Percentiles rank a stretch among this genome's conserved stretches.
These are phyloP conservation scores for Paramecium biaurelia DNA, from an alignment of 73 alveolate genomes.

Conservation along the genomic window DNA sequence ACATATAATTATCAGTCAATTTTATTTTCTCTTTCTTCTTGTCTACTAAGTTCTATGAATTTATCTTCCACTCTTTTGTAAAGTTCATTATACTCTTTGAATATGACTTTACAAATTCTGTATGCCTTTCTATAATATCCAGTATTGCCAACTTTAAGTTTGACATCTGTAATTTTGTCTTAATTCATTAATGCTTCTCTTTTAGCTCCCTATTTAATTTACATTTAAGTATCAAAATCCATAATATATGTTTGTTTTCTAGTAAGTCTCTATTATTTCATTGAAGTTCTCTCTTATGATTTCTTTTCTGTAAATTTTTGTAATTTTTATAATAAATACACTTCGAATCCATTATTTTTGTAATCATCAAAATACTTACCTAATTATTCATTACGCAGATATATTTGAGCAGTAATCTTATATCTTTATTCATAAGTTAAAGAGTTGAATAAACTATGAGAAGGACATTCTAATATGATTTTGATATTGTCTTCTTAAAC, in stretches of 20 bases:
- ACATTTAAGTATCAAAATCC: neutral
- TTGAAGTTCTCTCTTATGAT: neutral
- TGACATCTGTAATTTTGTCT: neutral
- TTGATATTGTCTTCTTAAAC: neutral
- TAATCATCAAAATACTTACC: conserved; percentile 21
- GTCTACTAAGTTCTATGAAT: conserved; percentile 28
- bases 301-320: neutral
- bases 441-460: neutral
- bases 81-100: neutral
- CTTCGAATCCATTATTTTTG: neutral
- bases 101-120: neutral
- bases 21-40: conserved; percentile 32
- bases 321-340: neutral
- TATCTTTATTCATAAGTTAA: neutral
- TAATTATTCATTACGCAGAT: neutral
- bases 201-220: neutral
- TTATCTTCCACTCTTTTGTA: neutral
- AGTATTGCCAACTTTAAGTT: neutral
- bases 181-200: neutral
- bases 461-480: neutral
- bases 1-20: conserved; percentile 1
- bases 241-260: neutral
- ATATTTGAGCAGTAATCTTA: neutral
- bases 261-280: neutral
- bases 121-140: conserved; percentile 30